Percentiles rank a stretch among this genome's conserved stretches.
Evolutionary conservation across 2,329 filamentous ascomycete genomes (phyloP).

Genomic region (Fusarium decemcellulare): DNA sequence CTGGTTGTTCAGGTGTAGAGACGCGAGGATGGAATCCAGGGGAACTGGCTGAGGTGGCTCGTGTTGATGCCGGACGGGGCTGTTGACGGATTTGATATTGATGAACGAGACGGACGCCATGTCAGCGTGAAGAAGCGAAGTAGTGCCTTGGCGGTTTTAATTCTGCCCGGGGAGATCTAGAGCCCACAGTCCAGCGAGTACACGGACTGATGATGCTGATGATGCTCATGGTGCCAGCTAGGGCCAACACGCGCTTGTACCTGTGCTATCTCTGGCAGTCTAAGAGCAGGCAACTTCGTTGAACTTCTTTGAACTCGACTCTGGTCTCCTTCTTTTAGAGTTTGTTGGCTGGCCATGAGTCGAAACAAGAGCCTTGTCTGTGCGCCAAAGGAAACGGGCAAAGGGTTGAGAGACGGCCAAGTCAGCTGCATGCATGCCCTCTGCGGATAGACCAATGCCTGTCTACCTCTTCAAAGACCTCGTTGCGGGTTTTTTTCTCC

Average conservation of each 20-base stretch:
- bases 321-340: slow-evolving; percentile 1
- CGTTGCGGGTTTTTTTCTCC: background rate
- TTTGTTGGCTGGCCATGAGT: slow-evolving; percentile 1
- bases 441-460: no score
- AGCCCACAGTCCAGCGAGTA: no score
- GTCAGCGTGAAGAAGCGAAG: no score
- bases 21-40: background rate
- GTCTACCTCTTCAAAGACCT: background rate
- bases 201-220: no score
- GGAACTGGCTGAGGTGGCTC: background rate
- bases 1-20: background rate
- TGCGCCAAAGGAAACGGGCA: background rate
- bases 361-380: background rate
- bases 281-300: slow-evolving; percentile 5
- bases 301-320: background rate
- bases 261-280: no score
- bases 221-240: no score
- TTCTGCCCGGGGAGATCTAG: no score
- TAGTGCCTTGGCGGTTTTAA: no score
- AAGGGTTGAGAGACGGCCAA: background rate
- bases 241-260: no score
- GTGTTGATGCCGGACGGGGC: background rate
- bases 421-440: background rate
- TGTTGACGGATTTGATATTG: slow-evolving; percentile 1
- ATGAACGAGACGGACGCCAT: background rate